Percentiles rank a stretch among this genome's conserved stretches.
These are phyloP conservation scores for Exidia glandulosa DNA, from an alignment of 768 basidiomycete species.

Conservation along the genomic window DNA sequence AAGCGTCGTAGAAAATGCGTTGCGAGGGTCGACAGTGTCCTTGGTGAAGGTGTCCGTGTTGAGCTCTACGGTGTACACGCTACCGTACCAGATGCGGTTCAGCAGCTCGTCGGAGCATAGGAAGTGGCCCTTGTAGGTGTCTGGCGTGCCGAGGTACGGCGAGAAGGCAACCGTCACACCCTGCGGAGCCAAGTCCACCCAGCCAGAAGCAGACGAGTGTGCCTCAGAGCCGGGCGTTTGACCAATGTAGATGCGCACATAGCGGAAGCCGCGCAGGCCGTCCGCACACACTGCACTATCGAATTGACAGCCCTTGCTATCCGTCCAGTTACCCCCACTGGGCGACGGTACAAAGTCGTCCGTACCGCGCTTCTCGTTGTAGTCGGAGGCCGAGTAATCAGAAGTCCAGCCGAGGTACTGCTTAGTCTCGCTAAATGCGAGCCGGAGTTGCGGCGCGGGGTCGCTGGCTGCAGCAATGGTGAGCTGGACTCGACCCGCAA, in stretches of 20 bases:
- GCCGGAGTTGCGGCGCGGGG: neutral
- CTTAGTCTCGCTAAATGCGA: neutral
- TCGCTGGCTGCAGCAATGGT: neutral
- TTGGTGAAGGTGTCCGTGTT: neutral
- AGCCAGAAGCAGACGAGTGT: neutral
- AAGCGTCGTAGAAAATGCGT: neutral
- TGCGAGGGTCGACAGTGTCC: neutral
- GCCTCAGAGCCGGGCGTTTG: neutral
- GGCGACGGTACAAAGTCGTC: neutral
- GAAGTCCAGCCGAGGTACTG: neutral
- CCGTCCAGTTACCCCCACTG: neutral
- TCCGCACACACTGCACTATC: neutral
- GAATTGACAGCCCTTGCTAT: neutral
- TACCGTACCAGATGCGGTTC: neutral
- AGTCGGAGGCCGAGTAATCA: neutral
- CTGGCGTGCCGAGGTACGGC: neutral
- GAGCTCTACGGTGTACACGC: neutral
- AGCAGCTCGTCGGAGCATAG: neutral
- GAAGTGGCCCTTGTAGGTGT: conserved; percentile 1
- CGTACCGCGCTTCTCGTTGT: neutral
- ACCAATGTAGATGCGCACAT: neutral
- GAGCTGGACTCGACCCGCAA: neutral
- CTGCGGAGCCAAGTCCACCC: neutral
- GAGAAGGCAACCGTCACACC: neutral
- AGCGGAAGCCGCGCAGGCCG: neutral